Evolutionary conservation across 805 yeast genomes (phyloP).

Genomic region (Saccharomyces paradoxus): DNA sequence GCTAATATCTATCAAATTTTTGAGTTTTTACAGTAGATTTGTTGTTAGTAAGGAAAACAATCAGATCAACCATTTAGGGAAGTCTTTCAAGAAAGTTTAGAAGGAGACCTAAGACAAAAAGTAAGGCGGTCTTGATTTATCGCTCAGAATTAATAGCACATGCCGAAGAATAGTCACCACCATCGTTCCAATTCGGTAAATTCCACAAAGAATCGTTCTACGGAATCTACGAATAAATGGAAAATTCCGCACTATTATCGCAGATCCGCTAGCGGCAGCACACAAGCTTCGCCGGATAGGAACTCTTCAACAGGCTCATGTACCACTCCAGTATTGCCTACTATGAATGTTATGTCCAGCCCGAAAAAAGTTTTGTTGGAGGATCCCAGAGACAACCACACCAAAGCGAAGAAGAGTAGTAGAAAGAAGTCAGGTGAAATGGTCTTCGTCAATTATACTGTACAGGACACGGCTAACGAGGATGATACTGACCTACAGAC

Average conservation of each 20-base stretch:
- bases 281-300: slow-evolving; percentile 3
- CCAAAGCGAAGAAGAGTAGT: slow-evolving; percentile 10
- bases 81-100: neutral
- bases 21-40: neutral
- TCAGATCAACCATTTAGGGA: neutral
- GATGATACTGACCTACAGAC: neutral
- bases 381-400: slow-evolving; percentile 11
- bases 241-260: slow-evolving; percentile 30
- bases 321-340: slow-evolving; percentile 7
- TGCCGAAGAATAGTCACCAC: neutral
- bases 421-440: slow-evolving; percentile 20
- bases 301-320: neutral
- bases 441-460: slow-evolving; percentile 31
- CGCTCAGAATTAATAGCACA: neutral
- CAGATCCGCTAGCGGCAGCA: slow-evolving; percentile 12
- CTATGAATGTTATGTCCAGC: slow-evolving; percentile 18
- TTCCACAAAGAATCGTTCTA: slow-evolving; percentile 11
- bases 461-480: slow-evolving; percentile 20
- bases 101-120: neutral
- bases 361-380: slow-evolving; percentile 26
- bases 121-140: neutral
- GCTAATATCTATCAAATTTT: neutral
- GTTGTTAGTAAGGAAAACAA: neutral
- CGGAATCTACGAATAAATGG: slow-evolving; percentile 27
- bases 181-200: neutral